Evolutionary conservation across 768 basidiomycete genomes (phyloP).

Genomic region (Neoboletus subvelutipes): DNA sequence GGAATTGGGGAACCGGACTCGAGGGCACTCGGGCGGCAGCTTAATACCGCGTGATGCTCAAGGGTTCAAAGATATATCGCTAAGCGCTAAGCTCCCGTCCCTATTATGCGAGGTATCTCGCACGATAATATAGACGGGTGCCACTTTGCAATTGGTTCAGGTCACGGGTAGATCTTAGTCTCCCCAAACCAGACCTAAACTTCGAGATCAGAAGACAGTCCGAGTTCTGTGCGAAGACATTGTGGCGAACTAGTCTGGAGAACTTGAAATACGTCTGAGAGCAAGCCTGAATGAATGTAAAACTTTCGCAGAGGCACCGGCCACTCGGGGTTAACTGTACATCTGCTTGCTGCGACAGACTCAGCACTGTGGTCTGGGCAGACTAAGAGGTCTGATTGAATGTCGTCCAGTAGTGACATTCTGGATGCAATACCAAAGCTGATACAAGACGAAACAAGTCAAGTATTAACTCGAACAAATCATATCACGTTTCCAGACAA

Average conservation of each 20-base stretch:
- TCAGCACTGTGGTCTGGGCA: background rate
- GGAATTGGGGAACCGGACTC: background rate
- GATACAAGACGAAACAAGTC: slow-evolving; percentile 19
- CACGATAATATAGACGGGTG: background rate
- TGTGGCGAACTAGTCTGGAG: too few species aligned
- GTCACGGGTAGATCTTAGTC: too few species aligned
- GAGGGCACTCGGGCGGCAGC: background rate
- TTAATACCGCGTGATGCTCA: background rate
- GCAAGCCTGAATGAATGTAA: background rate
- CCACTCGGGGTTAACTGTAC: background rate
- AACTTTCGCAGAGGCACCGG: background rate
- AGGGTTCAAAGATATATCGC: background rate
- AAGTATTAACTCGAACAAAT: slow-evolving; percentile 8
- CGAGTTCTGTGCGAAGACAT: too few species aligned
- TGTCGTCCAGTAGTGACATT: background rate
- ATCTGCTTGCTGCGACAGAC: background rate
- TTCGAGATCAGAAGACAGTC: too few species aligned
- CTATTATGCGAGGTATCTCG: background rate
- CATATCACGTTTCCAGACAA: slow-evolving; percentile 5
- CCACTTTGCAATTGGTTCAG: background rate
- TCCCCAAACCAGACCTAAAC: too few species aligned
- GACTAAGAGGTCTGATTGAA: background rate
- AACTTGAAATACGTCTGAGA: background rate
- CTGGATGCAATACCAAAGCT: background rate
- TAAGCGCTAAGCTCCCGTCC: too few species aligned